Evolutionary conservation across 108 stramenopile genomes (phyloP).

Genomic region (Pseudonitzschia multiseries): DNA sequence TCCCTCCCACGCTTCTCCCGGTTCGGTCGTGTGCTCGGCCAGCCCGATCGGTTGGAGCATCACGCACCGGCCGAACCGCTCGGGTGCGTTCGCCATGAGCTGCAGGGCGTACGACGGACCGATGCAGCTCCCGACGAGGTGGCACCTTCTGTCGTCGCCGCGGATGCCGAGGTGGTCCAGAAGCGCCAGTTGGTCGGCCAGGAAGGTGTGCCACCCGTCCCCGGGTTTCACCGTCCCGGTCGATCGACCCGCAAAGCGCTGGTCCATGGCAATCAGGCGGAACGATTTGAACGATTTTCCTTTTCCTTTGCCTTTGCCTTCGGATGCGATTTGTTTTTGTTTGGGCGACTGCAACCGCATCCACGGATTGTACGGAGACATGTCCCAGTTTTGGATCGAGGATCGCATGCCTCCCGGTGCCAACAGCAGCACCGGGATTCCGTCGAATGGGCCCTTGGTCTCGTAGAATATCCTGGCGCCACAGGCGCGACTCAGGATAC

Average conservation of each 20-base stretch:
- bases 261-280: constrained; percentile 22
- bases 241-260: constrained; percentile 25
- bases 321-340: too few relatives aligned
- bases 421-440: constrained; percentile 7
- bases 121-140: constrained; percentile 21
- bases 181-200: constrained; percentile 16
- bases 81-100: neutral
- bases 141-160: too few relatives aligned
- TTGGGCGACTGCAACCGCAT: neutral
- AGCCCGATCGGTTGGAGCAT: constrained; percentile 28
- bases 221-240: neutral
- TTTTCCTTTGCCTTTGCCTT: too few relatives aligned
- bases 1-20: constrained; percentile 10
- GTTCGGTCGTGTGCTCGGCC: constrained; percentile 21
- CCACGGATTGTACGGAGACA: constrained; percentile 14
- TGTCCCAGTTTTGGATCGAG: constrained; percentile 15
- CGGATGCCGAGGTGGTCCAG: constrained; percentile 14
- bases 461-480: constrained; percentile 23
- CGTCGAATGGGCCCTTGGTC: constrained; percentile 12
- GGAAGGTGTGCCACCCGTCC: constrained; percentile 22
- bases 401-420: constrained; percentile 26
- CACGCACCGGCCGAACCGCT: constrained; percentile 16
- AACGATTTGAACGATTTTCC: neutral
- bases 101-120: constrained; percentile 27
- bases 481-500: constrained; percentile 13